Evolutionary conservation across 495 filamentous ascomycete species (phyloP).

Genomic region (Filosporella fistucella): DNA sequence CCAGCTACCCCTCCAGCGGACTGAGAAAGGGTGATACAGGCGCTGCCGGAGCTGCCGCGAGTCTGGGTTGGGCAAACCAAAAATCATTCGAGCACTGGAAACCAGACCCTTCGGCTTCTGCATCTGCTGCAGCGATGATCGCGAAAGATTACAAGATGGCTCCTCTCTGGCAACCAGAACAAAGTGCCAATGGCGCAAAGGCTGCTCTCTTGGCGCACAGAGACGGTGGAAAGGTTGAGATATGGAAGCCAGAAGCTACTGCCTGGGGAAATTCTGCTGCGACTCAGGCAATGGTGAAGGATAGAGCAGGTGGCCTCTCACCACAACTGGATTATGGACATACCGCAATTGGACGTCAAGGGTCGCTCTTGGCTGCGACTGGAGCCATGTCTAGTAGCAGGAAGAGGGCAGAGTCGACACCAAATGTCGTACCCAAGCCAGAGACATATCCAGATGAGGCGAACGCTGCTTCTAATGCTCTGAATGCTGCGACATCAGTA

Average conservation of each 20-base stretch:
- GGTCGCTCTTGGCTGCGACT: conserved; percentile 66
- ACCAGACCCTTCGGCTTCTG: conserved; percentile 53
- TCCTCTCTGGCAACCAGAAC: conserved; percentile 46
- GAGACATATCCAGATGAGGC: conserved; percentile 50
- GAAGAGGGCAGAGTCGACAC: conserved; percentile 62
- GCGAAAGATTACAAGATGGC: conserved; percentile 64
- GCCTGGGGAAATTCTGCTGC: conserved; percentile 55
- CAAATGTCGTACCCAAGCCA: conserved; percentile 31
- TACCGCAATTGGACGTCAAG: conserved; percentile 43
- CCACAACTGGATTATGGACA: conserved; percentile 36
- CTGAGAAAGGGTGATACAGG: conserved; percentile 58
- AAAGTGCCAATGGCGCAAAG: conserved; percentile 60
- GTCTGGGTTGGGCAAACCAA: conserved; percentile 65
- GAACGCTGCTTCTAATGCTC: conserved; percentile 58
- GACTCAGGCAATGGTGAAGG: conserved; percentile 42
- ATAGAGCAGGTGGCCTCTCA: conserved; percentile 11
- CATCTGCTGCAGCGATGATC: conserved; percentile 62
- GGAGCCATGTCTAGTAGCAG: conserved; percentile 63
- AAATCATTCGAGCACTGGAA: conserved; percentile 58
- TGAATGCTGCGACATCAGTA: conserved; percentile 61
- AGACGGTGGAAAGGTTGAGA: conserved; percentile 49
- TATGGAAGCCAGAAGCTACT: conserved; percentile 42
- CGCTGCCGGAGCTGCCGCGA: conserved; percentile 70
- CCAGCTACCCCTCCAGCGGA: conserved; percentile 61
- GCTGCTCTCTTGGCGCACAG: conserved; percentile 68